Evolutionary conservation across 1,284 basidiomycete species (phyloP).

Genomic region (Naganishia cerealis): DNA sequence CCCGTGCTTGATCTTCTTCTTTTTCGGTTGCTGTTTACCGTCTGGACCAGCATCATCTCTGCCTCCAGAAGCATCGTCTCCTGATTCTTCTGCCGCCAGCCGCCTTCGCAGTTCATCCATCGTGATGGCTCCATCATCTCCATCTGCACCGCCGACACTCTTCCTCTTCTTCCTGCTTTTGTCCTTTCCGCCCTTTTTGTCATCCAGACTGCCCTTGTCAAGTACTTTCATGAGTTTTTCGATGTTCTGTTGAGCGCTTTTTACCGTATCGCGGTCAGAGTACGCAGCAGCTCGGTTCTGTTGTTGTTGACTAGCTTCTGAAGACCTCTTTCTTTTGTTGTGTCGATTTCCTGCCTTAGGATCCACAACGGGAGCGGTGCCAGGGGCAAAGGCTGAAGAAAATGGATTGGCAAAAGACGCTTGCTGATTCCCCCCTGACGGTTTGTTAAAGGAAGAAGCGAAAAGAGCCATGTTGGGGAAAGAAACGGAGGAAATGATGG

Average conservation of each 20-base stretch:
- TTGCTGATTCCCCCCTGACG: conserved; percentile 1
- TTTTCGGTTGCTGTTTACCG: conserved; percentile 34
- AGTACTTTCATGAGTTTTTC: conserved; percentile 74
- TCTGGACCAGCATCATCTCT: conserved; percentile 21
- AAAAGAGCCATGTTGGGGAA: conserved; percentile 27
- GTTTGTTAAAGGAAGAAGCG: conserved; percentile 24
- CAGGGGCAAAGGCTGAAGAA: conserved; percentile 7
- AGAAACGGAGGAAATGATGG: no score
- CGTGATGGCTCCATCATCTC: conserved; percentile 19
- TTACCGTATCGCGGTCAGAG: conserved; percentile 37
- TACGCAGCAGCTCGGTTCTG: conserved; percentile 44
- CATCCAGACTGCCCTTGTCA: conserved; percentile 34
- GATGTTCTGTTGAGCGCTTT: conserved; percentile 65
- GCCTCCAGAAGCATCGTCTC: conserved; percentile 15
- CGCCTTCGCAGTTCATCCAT: conserved; percentile 11
- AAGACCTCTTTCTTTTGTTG: conserved; percentile 69
- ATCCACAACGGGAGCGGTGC: conserved; percentile 10
- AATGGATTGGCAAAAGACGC: conserved; percentile 22
- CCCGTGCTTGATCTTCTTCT: conserved; percentile 42
- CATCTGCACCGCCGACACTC: conserved; percentile 34
- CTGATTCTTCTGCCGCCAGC: conserved; percentile 1
- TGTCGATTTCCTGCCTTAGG: neutral
- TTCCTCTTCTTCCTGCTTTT: conserved; percentile 45
- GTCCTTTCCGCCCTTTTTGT: conserved; percentile 15
- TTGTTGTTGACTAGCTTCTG: conserved; percentile 36